Evolutionary conservation across 78 protist genomes (phyloP).

Genomic region (Dictyostelium intermedium): DNA sequence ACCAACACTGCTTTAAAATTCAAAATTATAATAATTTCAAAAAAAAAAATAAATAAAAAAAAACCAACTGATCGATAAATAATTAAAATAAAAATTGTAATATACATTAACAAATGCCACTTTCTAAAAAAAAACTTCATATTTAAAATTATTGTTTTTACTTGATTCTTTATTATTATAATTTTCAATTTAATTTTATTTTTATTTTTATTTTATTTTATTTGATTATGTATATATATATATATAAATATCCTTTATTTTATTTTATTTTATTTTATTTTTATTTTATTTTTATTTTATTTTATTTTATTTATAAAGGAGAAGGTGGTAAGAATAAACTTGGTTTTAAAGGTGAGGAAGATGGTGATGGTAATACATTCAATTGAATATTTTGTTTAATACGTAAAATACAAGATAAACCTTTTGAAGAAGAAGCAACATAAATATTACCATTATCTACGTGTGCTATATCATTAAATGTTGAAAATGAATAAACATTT

Average conservation of each 20-base stretch:
- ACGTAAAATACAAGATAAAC: constrained; percentile 58
- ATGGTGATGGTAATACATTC: neutral
- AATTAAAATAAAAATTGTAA: too few relatives aligned
- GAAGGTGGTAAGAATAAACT: neutral
- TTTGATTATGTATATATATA: neutral
- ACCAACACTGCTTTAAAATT: neutral
- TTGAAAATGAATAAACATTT: constrained; percentile 26
- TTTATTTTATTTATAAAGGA: neutral
- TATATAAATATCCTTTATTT: neutral
- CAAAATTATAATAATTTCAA: neutral
- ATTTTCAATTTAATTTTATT: too few relatives aligned
- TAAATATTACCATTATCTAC: constrained; percentile 64
- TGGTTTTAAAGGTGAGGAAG: constrained; percentile 16
- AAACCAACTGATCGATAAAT: neutral
- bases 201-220: too few relatives aligned
- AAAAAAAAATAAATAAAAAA: too few relatives aligned
- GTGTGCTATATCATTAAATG: constrained; percentile 46
- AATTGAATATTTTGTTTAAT: constrained; percentile 16
- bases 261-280: neutral
- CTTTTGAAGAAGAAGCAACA: constrained; percentile 61
- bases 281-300: neutral
- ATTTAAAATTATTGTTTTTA: too few relatives aligned
- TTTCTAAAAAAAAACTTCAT: too few relatives aligned
- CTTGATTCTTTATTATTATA: too few relatives aligned
- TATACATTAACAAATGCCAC: neutral